phyloP scores from a whole-genome alignment of 345 rosid genomes.

The Stellera chamaejasme region DNA sequence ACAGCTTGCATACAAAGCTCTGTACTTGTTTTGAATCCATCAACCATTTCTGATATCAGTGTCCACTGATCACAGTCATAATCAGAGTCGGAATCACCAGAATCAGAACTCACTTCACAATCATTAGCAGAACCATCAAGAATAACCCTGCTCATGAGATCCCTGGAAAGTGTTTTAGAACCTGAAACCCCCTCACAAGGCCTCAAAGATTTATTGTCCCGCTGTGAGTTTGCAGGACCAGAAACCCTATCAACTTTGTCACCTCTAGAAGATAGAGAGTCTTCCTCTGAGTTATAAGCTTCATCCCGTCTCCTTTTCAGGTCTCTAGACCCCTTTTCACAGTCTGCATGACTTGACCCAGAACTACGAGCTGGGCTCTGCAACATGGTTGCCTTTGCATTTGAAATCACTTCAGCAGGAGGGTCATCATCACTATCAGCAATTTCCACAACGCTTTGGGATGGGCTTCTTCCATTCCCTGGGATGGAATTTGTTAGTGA shows the following conservation, averaged over 20 bases:
- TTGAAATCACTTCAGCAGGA: slow-evolving; percentile 1
- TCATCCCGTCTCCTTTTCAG: slow-evolving; percentile 27
- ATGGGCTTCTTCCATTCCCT: slow-evolving; percentile 11
- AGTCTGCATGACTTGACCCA: slow-evolving; percentile 2
- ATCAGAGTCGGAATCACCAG: slow-evolving; percentile 25
- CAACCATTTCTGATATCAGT: too few relatives aligned
- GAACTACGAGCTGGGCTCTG: background rate
- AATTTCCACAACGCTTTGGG: slow-evolving; percentile 17
- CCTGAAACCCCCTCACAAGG: too few relatives aligned
- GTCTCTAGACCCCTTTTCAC: background rate
- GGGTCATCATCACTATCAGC: slow-evolving; percentile 27
- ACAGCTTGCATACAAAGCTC: too few relatives aligned
- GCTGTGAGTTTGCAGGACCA: background rate
- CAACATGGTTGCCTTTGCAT: background rate
- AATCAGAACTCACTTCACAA: slow-evolving; percentile 18
- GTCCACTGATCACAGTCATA: slow-evolving; percentile 2
- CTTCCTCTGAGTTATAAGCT: background rate
- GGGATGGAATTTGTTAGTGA: background rate
- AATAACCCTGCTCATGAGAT: too few relatives aligned
- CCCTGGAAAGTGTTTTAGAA: too few relatives aligned
- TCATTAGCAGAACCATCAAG: slow-evolving; percentile 3
- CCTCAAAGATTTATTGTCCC: slow-evolving; percentile 11
- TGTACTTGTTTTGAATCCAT: too few relatives aligned
- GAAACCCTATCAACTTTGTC: background rate
- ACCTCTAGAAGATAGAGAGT: background rate